Evolutionary conservation across 1,139 yeast species (phyloP).

Genomic region (Nakaseomyces delphensis): DNA sequence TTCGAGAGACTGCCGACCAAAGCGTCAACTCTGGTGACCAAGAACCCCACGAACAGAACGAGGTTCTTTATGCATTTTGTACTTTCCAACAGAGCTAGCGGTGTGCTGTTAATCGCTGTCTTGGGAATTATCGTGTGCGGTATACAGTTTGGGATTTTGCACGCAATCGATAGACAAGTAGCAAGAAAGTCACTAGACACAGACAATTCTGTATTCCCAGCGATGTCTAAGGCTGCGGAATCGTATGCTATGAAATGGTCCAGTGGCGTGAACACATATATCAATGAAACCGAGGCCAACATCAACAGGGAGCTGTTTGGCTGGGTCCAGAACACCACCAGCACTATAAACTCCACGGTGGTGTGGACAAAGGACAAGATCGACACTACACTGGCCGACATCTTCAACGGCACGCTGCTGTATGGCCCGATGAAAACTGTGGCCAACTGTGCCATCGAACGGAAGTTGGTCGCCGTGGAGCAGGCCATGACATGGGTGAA

Average conservation of each 20-base stretch:
- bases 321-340: constrained; percentile 50
- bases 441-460: constrained; percentile 70
- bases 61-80: background rate
- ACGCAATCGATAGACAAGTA: background rate
- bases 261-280: constrained; percentile 41
- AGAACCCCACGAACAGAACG: background rate
- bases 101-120: background rate
- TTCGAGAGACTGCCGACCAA: background rate
- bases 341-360: constrained; percentile 48
- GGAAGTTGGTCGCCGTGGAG: constrained; percentile 57
- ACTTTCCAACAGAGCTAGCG: background rate
- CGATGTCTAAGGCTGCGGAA: background rate
- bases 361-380: constrained; percentile 41
- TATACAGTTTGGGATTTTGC: background rate
- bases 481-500: constrained; percentile 74
- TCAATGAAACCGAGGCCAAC: constrained; percentile 37
- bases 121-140: background rate
- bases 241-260: constrained; percentile 39
- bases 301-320: constrained; percentile 63
- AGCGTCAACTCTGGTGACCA: background rate
- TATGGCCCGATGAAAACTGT: constrained; percentile 54
- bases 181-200: background rate
- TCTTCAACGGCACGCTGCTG: constrained; percentile 63
- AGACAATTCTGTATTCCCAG: constrained; percentile 9
- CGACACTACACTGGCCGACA: constrained; percentile 45